phyloP scores from a whole-genome alignment of 176 grass and related monocot genomes.

The Phoenix dactylifera region DNA sequence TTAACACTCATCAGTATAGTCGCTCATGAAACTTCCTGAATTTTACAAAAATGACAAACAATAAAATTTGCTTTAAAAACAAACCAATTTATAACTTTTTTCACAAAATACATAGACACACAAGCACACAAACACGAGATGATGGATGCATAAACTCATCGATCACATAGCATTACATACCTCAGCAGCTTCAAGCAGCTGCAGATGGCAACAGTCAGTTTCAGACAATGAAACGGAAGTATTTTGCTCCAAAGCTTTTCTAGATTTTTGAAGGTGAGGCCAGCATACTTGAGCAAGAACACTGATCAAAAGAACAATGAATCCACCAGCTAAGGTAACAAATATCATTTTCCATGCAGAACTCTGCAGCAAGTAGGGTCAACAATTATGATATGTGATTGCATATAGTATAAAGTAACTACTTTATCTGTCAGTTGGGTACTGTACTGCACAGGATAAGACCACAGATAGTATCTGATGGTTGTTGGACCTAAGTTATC shows the following conservation, averaged over 20 bases:
- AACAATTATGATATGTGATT: slow-evolving; percentile 6
- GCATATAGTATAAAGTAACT: background rate
- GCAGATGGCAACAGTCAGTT: slow-evolving; percentile 31
- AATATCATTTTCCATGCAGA: slow-evolving; percentile 43
- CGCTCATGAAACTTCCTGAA: too few relatives aligned
- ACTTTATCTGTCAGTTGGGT: background rate
- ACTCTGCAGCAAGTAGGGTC: slow-evolving; percentile 28
- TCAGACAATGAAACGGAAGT: slow-evolving; percentile 32
- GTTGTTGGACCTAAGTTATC: background rate
- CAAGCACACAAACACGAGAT: too few relatives aligned
- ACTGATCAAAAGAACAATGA: slow-evolving; percentile 47
- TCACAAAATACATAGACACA: too few relatives aligned
- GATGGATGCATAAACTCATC: too few relatives aligned
- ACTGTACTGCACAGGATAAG: background rate
- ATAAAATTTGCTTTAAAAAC: too few relatives aligned
- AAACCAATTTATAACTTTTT: too few relatives aligned
- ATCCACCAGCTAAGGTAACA: slow-evolving; percentile 41
- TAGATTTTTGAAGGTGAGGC: slow-evolving; percentile 25
- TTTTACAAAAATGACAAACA: too few relatives aligned
- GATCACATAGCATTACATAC: slow-evolving; percentile 24
- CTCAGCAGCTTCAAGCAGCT: slow-evolving; percentile 39
- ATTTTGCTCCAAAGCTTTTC: slow-evolving; percentile 32
- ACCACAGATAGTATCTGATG: background rate
- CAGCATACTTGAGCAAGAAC: slow-evolving; percentile 43
- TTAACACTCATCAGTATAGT: too few relatives aligned